Evolutionary conservation across 768 basidiomycete genomes (phyloP).

Genomic region (Suillus spraguei): DNA sequence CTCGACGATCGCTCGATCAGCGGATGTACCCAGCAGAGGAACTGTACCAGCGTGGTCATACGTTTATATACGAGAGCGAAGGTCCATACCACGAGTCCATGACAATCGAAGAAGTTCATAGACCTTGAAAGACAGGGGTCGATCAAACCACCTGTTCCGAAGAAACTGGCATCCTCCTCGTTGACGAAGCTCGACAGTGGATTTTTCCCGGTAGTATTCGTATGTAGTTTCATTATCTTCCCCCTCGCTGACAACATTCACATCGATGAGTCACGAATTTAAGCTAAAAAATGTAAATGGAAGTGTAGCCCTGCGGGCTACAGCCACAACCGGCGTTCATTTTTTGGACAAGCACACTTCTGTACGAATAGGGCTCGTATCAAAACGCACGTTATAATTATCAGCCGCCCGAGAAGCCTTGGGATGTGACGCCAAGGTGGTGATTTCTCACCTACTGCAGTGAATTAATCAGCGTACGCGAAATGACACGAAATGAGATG

Average conservation of each 20-base stretch:
- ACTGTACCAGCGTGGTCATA: conserved; percentile 5
- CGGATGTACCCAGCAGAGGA: conserved; percentile 13
- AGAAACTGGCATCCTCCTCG: conserved; percentile 31
- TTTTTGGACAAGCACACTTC: conserved; percentile 6
- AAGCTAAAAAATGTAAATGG: conserved; percentile 49
- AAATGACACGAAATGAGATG: neutral
- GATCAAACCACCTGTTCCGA: conserved; percentile 39
- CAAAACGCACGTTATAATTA: conserved; percentile 8
- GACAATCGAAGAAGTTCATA: conserved; percentile 3
- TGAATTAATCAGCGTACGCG: conserved; percentile 2
- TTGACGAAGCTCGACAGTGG: conserved; percentile 32
- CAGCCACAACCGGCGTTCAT: conserved; percentile 9
- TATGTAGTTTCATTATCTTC: conserved; percentile 45
- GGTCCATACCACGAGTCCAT: conserved; percentile 3
- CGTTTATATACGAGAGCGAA: conserved; percentile 1
- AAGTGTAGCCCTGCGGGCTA: conserved; percentile 22
- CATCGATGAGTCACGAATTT: conserved; percentile 46
- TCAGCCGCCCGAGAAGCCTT: neutral
- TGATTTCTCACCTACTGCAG: conserved; percentile 7
- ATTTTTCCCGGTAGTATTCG: conserved; percentile 36
- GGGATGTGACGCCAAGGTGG: neutral
- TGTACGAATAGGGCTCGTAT: conserved; percentile 2
- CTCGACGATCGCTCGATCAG: conserved; percentile 10
- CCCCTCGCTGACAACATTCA: conserved; percentile 44
- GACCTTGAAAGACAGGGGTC: conserved; percentile 1